A percentile compares a stretch with the other conserved stretches of the same genome.
phyloP scores from a whole-genome alignment of 495 filamentous ascomycete genomes.

The Acidomyces sp. region DNA sequence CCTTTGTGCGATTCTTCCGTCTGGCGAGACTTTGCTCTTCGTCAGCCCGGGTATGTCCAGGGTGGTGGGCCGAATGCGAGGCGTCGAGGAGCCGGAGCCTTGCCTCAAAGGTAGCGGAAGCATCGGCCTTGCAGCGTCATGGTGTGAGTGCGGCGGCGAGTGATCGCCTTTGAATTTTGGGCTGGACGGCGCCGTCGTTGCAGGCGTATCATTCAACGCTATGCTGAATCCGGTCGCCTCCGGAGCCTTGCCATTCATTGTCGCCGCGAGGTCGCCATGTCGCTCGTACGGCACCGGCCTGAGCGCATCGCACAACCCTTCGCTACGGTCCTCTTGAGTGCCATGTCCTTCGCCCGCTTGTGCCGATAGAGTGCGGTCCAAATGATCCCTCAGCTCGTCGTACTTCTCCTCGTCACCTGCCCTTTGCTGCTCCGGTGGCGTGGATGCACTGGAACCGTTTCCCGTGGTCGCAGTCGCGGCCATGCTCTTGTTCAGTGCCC shows the following conservation, averaged over 20 bases:
- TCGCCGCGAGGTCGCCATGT: conserved; percentile 5
- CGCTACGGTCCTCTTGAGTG: not conserved
- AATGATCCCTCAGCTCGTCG: conserved; percentile 13
- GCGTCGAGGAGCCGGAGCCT: conserved; percentile 45
- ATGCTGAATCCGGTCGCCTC: conserved; percentile 13
- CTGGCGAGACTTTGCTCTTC: conserved; percentile 82
- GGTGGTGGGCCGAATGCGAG: conserved; percentile 34
- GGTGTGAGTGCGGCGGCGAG: not conserved
- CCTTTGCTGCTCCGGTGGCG: not conserved
- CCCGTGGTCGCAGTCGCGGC: not conserved
- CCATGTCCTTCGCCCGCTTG: not conserved
- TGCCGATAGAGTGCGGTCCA: conserved; percentile 10
- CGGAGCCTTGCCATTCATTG: conserved; percentile 8
- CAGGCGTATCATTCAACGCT: conserved; percentile 47
- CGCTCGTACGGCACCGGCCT: not conserved
- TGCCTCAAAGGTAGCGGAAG: conserved; percentile 23
- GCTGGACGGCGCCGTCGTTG: conserved; percentile 54
- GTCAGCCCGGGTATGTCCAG: conserved; percentile 55
- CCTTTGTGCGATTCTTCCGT: conserved; percentile 78
- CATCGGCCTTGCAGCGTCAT: conserved; percentile 24
- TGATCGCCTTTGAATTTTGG: conserved; percentile 50
- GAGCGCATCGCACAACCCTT: not conserved
- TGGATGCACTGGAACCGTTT: not conserved
- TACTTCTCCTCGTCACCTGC: conserved; percentile 7
- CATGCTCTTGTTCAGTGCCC: conserved; percentile 2